These are phyloP conservation scores for Aspergillus vadensis DNA, from an alignment of 2,329 filamentous ascomycete species.

Conservation along the genomic window DNA sequence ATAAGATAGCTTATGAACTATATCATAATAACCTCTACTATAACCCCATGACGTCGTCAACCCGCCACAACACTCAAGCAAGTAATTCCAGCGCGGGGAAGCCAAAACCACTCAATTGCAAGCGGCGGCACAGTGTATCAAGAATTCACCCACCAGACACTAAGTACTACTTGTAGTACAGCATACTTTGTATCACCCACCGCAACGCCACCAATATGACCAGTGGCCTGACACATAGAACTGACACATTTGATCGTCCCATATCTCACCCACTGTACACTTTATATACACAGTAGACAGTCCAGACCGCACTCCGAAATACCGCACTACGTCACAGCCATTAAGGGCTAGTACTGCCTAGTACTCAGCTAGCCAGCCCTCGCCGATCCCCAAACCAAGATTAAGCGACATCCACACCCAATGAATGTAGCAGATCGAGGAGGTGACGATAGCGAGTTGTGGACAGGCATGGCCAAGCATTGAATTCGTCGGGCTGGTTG, in stretches of 20 bases:
- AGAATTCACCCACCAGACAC: background rate
- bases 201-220: background rate
- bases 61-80: background rate
- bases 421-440: background rate
- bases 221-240: background rate
- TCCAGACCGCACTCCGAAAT: background rate
- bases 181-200: no score
- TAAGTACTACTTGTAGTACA: no score
- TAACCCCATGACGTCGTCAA: background rate
- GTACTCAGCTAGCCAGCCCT: background rate
- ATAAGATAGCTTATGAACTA: no score
- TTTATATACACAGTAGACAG: background rate
- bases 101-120: background rate
- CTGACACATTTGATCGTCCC: background rate
- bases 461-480: background rate
- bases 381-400: background rate
- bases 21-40: background rate
- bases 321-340: background rate
- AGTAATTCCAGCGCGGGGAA: background rate
- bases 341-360: no score
- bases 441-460: slow-evolving; percentile 1
- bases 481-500: background rate
- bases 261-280: background rate
- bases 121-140: background rate
- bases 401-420: background rate